A percentile compares a stretch with the other conserved stretches of the same genome.
Conservation (phyloP, 1,284 basidiomycete species). For the Tetrapyrgos nigripes region DNA sequence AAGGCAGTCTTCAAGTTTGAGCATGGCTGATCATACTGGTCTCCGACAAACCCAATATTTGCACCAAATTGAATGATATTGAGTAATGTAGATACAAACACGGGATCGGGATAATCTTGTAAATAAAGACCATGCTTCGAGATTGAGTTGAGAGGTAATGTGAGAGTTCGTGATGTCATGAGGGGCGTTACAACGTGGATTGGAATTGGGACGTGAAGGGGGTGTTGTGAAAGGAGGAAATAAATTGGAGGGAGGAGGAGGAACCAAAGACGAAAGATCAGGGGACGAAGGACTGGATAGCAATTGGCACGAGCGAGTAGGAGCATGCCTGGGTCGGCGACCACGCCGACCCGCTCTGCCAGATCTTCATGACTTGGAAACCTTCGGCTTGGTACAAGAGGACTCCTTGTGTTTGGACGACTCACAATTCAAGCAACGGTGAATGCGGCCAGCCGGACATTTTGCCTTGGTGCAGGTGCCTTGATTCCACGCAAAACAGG, state of each 20-base stretch:
- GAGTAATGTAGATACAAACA: slow-evolving; percentile 34
- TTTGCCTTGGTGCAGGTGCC: slow-evolving; percentile 5
- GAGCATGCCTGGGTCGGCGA: neutral
- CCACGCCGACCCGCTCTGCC: neutral
- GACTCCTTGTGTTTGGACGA: neutral
- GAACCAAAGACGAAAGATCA: neutral
- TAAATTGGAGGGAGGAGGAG: neutral
- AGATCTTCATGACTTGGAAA: neutral
- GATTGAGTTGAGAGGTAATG: slow-evolving; percentile 25
- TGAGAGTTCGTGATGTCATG: neutral
- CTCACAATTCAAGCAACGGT: neutral
- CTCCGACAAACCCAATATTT: slow-evolving; percentile 35
- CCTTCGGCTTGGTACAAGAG: neutral
- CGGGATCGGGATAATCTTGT: slow-evolving; percentile 37
- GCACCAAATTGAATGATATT: slow-evolving; percentile 38
- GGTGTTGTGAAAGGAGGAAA: neutral
- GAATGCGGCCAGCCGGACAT: neutral
- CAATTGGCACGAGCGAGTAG: slow-evolving; percentile 10
- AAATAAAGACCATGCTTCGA: slow-evolving; percentile 32
- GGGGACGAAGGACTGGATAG: neutral
- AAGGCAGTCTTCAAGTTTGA: slow-evolving; percentile 28
- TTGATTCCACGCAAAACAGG: slow-evolving; percentile 8
- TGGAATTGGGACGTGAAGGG: neutral
- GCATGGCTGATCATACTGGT: slow-evolving; percentile 16
- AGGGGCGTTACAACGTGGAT: slow-evolving; percentile 7